Evolutionary conservation across 2,329 filamentous ascomycete genomes (phyloP).

Genomic region (Botrytis fabae): DNA sequence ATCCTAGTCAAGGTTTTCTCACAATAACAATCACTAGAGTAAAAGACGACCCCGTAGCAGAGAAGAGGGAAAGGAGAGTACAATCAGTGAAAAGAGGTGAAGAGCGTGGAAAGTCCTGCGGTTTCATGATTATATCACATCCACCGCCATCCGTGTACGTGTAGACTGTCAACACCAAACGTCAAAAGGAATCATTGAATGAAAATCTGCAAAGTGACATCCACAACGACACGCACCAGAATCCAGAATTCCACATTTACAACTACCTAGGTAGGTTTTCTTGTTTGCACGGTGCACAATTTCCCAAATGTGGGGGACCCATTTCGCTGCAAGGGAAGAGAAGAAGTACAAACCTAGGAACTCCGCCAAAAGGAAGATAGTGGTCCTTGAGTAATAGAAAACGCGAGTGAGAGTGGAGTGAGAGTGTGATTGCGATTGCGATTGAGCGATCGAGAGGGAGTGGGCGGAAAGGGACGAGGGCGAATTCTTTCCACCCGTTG

Average conservation of each 20-base stretch:
- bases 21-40: not conserved
- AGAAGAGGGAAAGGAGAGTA: not conserved
- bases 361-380: not conserved
- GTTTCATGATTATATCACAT: not conserved
- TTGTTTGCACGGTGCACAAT: not conserved
- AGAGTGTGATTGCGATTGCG: not conserved
- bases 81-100: not conserved
- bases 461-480: not conserved
- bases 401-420: not conserved
- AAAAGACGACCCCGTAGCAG: not conserved
- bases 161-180: not conserved
- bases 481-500: not conserved
- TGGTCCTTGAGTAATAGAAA: not conserved
- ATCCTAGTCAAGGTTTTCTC: not conserved
- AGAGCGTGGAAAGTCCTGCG: not conserved
- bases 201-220: not conserved
- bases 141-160: no score
- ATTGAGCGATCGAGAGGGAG: not conserved
- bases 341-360: not conserved
- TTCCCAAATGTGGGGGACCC: not conserved
- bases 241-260: constrained; percentile 2
- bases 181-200: not conserved
- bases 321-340: not conserved
- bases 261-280: no score
- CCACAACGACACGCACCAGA: not conserved